These are phyloP conservation scores for Saccharomycopsis javanensis DNA, from an alignment of 805 yeast species.

Conservation along the genomic window DNA sequence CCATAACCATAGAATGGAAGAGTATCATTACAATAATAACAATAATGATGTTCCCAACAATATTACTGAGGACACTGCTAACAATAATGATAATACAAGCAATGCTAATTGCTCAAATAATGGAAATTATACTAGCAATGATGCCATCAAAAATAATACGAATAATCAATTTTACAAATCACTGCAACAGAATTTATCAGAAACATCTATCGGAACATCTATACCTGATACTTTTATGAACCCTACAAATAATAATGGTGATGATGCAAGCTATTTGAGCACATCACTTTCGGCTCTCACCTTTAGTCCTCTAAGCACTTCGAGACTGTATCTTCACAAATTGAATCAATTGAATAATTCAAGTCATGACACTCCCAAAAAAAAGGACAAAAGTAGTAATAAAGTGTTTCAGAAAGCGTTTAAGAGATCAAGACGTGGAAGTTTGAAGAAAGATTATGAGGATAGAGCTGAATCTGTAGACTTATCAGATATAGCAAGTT, in stretches of 20 bases:
- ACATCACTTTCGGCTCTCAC: slow-evolving; percentile 14
- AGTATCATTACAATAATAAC: not conserved
- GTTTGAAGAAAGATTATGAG: not conserved
- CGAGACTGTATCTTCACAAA: slow-evolving; percentile 11
- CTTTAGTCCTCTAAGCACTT: slow-evolving; percentile 15
- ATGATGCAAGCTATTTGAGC: slow-evolving; percentile 1
- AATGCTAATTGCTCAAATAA: slow-evolving; percentile 4
- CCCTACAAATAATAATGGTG: not conserved
- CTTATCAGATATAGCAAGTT: not conserved
- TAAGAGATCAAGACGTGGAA: slow-evolving; percentile 2
- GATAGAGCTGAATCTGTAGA: not conserved
- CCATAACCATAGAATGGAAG: not conserved
- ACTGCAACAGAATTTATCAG: slow-evolving; percentile 5
- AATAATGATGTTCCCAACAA: not conserved
- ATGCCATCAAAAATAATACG: not conserved
- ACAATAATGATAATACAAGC: slow-evolving; percentile 4
- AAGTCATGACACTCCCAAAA: slow-evolving; percentile 10
- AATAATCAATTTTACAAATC: slow-evolving; percentile 8
- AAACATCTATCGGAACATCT: slow-evolving; percentile 12
- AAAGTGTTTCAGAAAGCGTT: slow-evolving; percentile 9
- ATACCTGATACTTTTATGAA: slow-evolving; percentile 5
- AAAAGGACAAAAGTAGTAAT: slow-evolving; percentile 1
- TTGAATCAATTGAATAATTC: slow-evolving; percentile 9
- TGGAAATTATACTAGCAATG: not conserved
- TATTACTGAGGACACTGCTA: not conserved